These are phyloP conservation scores for Pecoramyces ruminantium DNA, from an alignment of 192 early-diverging fungal genomes.

Conservation along the genomic window DNA sequence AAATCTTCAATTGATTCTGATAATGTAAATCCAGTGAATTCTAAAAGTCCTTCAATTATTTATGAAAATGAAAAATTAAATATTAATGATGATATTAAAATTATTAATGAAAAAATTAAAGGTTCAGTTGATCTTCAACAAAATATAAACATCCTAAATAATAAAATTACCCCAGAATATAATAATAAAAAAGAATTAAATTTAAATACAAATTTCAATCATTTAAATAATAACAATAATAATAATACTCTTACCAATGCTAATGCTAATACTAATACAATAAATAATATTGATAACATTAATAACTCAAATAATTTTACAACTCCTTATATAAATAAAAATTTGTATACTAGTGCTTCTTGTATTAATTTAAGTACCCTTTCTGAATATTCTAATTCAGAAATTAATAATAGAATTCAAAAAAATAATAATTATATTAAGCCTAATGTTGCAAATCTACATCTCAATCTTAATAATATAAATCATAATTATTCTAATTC, in stretches of 20 bases:
- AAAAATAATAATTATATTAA: neutral
- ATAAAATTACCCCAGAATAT: neutral
- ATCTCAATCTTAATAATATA: neutral
- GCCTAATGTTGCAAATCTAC: neutral
- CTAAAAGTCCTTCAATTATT: too few relatives aligned
- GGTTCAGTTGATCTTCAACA: neutral
- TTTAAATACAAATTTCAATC: neutral
- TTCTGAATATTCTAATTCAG: too few relatives aligned
- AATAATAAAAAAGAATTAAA: neutral
- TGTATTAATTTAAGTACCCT: neutral
- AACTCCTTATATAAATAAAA: neutral
- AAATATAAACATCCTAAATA: neutral
- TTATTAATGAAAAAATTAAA: neutral
- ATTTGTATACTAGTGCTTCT: neutral
- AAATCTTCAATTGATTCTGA: neutral
- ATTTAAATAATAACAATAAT: too few relatives aligned
- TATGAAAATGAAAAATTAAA: neutral
- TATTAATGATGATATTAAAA: neutral
- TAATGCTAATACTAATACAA: too few relatives aligned
- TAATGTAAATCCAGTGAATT: neutral
- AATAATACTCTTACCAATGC: too few relatives aligned
- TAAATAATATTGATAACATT: neutral
- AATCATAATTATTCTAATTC: neutral
- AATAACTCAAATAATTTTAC: neutral
- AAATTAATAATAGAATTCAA: too few relatives aligned